Conservation (phyloP, 768 basidiomycete species). For the Naganishia randhawae region DNA sequence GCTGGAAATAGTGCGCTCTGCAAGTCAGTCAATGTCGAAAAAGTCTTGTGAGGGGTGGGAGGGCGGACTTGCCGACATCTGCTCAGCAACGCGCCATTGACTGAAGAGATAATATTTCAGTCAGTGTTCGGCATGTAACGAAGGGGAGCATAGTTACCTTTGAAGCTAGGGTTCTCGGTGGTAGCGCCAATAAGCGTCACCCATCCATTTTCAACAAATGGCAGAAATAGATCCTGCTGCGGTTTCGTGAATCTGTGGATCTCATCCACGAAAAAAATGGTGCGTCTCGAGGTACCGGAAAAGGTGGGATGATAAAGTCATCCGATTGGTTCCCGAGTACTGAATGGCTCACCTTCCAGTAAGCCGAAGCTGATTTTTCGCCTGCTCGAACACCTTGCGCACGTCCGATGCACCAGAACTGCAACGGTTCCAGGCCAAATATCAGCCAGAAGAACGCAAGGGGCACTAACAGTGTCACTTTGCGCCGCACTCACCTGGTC, state of each 20-base stretch:
- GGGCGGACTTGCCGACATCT: constrained; percentile 64
- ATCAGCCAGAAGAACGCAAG: constrained; percentile 43
- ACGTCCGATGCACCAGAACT: constrained; percentile 61
- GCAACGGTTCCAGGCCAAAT: constrained; percentile 31
- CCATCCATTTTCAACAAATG: constrained; percentile 72
- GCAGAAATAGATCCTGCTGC: constrained; percentile 69
- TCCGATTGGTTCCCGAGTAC: background rate
- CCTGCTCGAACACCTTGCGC: constrained; percentile 69
- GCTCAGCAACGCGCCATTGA: constrained; percentile 68
- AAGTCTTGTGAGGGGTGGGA: background rate
- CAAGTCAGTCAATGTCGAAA: background rate
- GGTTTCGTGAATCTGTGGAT: constrained; percentile 60
- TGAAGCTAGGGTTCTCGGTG: constrained; percentile 86
- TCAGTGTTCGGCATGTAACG: background rate
- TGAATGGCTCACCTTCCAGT: constrained; percentile 55
- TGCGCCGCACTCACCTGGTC: constrained; percentile 52
- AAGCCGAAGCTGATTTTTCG: constrained; percentile 62
- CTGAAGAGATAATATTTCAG: constrained; percentile 10
- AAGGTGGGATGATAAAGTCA: background rate
- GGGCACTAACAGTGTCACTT: constrained; percentile 22
- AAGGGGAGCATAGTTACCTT: constrained; percentile 38
- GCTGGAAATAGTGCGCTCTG: constrained; percentile 50
- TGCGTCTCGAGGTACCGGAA: constrained; percentile 52
- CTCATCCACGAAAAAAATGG: constrained; percentile 76
- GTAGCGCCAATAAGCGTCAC: constrained; percentile 80